Conservation (phyloP, 192 early-diverging fungal genomes). For the Glomus cerebriforme region DNA sequence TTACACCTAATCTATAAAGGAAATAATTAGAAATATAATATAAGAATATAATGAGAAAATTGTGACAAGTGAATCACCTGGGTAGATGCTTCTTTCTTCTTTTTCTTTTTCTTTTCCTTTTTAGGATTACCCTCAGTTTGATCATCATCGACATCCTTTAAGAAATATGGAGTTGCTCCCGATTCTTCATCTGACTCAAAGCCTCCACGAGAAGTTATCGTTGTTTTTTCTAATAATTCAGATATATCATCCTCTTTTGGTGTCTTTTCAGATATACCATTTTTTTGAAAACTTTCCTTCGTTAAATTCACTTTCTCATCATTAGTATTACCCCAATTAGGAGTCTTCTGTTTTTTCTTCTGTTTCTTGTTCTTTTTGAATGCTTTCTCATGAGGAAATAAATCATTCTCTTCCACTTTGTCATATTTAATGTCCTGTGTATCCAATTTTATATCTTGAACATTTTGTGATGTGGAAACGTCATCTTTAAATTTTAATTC, state of each 20-base stretch:
- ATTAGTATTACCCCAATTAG: slow-evolving; percentile 42
- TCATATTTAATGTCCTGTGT: slow-evolving; percentile 12
- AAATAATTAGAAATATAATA: neutral
- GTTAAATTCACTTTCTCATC: slow-evolving; percentile 32
- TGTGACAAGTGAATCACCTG: neutral
- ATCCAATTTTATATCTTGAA: neutral
- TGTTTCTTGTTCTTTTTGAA: slow-evolving; percentile 46
- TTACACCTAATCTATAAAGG: slow-evolving; percentile 63
- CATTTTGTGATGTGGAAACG: neutral
- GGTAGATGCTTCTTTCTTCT: slow-evolving; percentile 37
- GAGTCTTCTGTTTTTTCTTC: slow-evolving; percentile 51
- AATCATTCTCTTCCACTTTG: slow-evolving; percentile 25
- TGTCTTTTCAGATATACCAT: slow-evolving; percentile 35
- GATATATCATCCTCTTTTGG: slow-evolving; percentile 52
- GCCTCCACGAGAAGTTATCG: neutral
- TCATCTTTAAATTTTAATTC: slow-evolving; percentile 49
- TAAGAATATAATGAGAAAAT: neutral
- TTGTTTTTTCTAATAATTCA: slow-evolving; percentile 44
- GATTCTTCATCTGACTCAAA: neutral
- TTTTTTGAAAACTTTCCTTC: neutral
- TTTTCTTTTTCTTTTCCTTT: slow-evolving; percentile 62
- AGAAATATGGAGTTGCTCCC: neutral
- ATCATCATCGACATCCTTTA: slow-evolving; percentile 20
- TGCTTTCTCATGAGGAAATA: neutral
- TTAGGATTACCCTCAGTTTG: slow-evolving; percentile 39